Evolutionary conservation across 2,329 filamentous ascomycete genomes (phyloP), one percentile per base, ranked within the genome.

Genomic region (Alternaria sp.): DNA sequence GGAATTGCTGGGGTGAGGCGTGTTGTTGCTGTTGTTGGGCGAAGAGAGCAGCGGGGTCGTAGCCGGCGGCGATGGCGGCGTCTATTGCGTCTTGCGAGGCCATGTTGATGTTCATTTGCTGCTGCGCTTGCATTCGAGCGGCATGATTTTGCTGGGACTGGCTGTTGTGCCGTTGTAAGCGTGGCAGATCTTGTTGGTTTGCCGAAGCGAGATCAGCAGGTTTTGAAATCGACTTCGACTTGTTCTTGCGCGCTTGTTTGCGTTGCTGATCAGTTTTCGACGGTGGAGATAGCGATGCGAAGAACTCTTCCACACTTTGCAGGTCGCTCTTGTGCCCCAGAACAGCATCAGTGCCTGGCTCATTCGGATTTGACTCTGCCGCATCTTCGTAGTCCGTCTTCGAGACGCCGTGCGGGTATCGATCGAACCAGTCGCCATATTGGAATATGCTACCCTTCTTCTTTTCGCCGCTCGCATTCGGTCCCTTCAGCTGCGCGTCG

Each of bases 361-460:
- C 92, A 70, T 90, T 92, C 76, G 90, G 89, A 72, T 88, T 85
- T 44, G 87, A 84, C 5, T 85, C 82, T 26, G 87, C 88, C 2
- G 92, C 90, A 69, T 96, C 93, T 72, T 93, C 89, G 79, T 93
- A 96, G 74, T 97, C 93, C 2, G 89, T 87, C 64, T 92, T 89
- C 4, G 92, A 93, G 15, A 98, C 92, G 3, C 96, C 96, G 72
- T 97, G 92, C 0, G 96, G 96, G 77, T 97, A 98, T 68, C 92
- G 88, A 75, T 96, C 92, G 74, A 98, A 98, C 96, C 96, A 98
- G 80, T 98, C 96, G 55, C 94, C 94, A 72, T 98, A 98, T 74
- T 98, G 95, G 79, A 97, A 94, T 72, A 97, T 92, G 9, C 87
- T 79, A 14, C 85, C 82, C 55, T 79, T 78, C 58, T 69, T 73